A percentile compares a stretch with the other conserved stretches of the same genome.
Conservation (phyloP, 768 basidiomycete species). For the Pleurotus salmoneostramineus region DNA sequence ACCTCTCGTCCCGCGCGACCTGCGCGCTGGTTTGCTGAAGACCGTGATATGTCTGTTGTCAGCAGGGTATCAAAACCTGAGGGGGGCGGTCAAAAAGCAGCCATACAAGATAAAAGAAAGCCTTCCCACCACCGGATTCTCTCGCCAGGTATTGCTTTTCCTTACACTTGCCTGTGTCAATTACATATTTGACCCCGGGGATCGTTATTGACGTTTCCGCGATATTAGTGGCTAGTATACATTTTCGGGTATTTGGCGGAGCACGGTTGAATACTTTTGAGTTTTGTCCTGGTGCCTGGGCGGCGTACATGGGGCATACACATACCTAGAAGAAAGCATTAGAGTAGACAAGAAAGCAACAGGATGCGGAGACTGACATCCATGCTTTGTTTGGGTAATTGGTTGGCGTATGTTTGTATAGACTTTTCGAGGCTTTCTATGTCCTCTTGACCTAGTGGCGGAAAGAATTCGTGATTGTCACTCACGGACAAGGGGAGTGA, state of each 20-base stretch:
- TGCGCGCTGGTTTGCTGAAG: slow-evolving; percentile 89
- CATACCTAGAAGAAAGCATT: slow-evolving; percentile 46
- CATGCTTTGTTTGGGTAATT: slow-evolving; percentile 56
- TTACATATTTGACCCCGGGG: slow-evolving; percentile 91
- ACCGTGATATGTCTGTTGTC: slow-evolving; percentile 80
- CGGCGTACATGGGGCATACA: slow-evolving; percentile 81
- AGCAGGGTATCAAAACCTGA: slow-evolving; percentile 86
- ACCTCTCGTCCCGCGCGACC: slow-evolving; percentile 97
- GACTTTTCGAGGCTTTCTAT: slow-evolving; percentile 85
- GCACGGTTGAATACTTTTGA: slow-evolving; percentile 70
- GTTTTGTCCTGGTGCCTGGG: slow-evolving; percentile 76
- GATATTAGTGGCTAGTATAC: slow-evolving; percentile 95
- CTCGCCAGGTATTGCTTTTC: slow-evolving; percentile 84
- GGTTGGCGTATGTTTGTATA: slow-evolving; percentile 62
- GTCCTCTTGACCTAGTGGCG: slow-evolving; percentile 82
- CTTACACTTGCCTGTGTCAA: slow-evolving; percentile 95
- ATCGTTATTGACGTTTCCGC: slow-evolving; percentile 98
- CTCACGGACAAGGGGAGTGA: background rate
- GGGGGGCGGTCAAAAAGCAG: too few species aligned
- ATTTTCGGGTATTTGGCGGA: slow-evolving; percentile 72
- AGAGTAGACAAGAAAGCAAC: background rate
- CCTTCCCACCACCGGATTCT: slow-evolving; percentile 62
- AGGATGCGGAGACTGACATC: slow-evolving; percentile 33
- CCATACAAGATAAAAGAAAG: background rate
- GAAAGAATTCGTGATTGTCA: background rate